Conservation (phyloP, 306 rosid species). For the Elaeagnus macrophylla region DNA sequence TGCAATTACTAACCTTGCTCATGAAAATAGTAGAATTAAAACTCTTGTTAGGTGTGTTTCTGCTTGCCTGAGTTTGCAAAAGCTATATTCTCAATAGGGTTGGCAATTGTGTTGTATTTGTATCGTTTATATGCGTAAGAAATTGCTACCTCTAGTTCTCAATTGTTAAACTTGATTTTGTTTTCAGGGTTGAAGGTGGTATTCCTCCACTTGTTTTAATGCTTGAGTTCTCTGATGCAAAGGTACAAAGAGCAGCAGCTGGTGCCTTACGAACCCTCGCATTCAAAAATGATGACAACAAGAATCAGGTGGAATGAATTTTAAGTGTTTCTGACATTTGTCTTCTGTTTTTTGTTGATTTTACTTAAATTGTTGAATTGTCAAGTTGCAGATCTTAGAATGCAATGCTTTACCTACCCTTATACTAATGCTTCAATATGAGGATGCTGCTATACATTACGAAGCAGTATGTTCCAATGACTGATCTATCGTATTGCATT, state of each 20-base stretch:
- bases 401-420: slow-evolving; percentile 59
- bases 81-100: not conserved
- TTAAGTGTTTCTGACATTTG: not conserved
- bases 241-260: slow-evolving; percentile 61
- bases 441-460: slow-evolving; percentile 39
- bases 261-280: slow-evolving; percentile 57
- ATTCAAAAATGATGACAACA: slow-evolving; percentile 53
- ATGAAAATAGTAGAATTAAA: slow-evolving; percentile 45
- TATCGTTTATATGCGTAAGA: too few relatives aligned
- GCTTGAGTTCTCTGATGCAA: slow-evolving; percentile 41
- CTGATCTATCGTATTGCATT: not conserved
- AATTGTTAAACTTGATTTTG: not conserved
- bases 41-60: slow-evolving; percentile 39
- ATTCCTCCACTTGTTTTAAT: slow-evolving; percentile 62
- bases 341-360: not conserved
- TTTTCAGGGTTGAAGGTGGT: slow-evolving; percentile 57
- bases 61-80: not conserved
- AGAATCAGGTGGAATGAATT: slow-evolving; percentile 33
- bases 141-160: too few relatives aligned
- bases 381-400: slow-evolving; percentile 49
- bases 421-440: slow-evolving; percentile 53
- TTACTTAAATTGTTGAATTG: slow-evolving; percentile 14
- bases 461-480: slow-evolving; percentile 46
- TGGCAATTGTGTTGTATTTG: too few relatives aligned
- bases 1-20: slow-evolving; percentile 49